Evolutionary conservation across 805 yeast species (phyloP), one percentile per base, ranked within the genome.

Genomic region (Schizosaccharomyces osmophilus): DNA sequence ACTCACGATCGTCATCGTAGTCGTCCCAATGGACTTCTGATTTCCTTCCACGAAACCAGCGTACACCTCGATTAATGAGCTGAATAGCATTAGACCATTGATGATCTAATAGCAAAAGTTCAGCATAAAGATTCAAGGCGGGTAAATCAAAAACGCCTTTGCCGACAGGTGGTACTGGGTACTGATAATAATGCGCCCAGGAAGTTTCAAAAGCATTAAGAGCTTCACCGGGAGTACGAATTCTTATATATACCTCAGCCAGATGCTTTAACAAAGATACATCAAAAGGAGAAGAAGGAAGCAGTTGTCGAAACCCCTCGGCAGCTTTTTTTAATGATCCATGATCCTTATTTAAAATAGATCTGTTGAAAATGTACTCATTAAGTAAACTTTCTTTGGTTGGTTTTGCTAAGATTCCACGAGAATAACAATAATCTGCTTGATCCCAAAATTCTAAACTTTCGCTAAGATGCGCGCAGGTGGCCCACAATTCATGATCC

Each of bases 41-140:
- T 51, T 76, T 80, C 64, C 98, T 78, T 15, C 74, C 74, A 63
- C 84, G 87, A 17, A 90, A 78, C 93, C 95, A 88, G 64, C 98
- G 74, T 0, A 95, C 80, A 11, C 85, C 84, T 36, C 77, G 73
- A 66, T 84, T 84, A 41, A 87, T 78, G 0, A 82, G 75, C 62
- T 77, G 78, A 19, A 87, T 77, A 0, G 89, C 93, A 11, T 78
- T 73, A 9, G 69, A 69, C 76, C 81, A 84, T 4, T 84, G 81
- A 55, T 79, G 81, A 62, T 81, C 83, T 61, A 81, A 79, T n/a
- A 82, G 76, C 67, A 85, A 84, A 48, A 90, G 73, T 67, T 93
- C 97, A 8, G 85, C 78, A 55, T 90, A 73, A 63, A 87, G 86
- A 67, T 93, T 90, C 59, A 90, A 75, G 63, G 86, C 89, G 0